Evolutionary conservation across 257 asterid genomes (phyloP).

Genomic region (Haberlea rhodopensis): DNA sequence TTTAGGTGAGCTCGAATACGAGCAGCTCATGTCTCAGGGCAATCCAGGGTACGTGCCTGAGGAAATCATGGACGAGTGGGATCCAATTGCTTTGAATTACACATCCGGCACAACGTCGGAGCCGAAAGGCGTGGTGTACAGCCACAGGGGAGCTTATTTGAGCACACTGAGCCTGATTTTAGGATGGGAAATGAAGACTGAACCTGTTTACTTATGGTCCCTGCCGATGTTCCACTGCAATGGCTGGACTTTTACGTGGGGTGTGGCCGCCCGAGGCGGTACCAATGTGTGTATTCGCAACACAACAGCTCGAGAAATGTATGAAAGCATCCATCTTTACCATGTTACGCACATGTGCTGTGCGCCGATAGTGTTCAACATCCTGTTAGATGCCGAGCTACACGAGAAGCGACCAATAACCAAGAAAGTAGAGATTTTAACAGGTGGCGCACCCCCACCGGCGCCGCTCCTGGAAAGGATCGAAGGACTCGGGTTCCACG

Average conservation of each 20-base stretch:
- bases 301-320: conserved; percentile 64
- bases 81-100: conserved; percentile 73
- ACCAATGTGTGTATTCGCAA: conserved; percentile 79
- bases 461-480: conserved; percentile 53
- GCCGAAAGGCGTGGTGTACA: conserved; percentile 85
- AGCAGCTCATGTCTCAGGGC: conserved; percentile 44
- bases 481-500: conserved; percentile 66
- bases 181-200: conserved; percentile 79
- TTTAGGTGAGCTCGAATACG: conserved; percentile 63
- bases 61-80: conserved; percentile 65
- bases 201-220: conserved; percentile 81
- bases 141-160: conserved; percentile 80
- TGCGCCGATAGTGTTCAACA: conserved; percentile 71
- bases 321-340: conserved; percentile 44
- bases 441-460: conserved; percentile 93
- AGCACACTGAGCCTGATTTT: conserved; percentile 65
- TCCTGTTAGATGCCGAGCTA: conserved; percentile 57
- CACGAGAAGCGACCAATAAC: conserved; percentile 42
- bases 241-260: conserved; percentile 98
- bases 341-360: conserved; percentile 90
- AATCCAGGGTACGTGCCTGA: conserved; percentile 35
- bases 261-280: conserved; percentile 86
- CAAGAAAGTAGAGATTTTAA: conserved; percentile 47
- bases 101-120: conserved; percentile 89
- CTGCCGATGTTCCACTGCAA: conserved; percentile 97